phyloP scores from a whole-genome alignment of 2,329 filamentous ascomycete genomes.

The Aspergillus tanneri region DNA sequence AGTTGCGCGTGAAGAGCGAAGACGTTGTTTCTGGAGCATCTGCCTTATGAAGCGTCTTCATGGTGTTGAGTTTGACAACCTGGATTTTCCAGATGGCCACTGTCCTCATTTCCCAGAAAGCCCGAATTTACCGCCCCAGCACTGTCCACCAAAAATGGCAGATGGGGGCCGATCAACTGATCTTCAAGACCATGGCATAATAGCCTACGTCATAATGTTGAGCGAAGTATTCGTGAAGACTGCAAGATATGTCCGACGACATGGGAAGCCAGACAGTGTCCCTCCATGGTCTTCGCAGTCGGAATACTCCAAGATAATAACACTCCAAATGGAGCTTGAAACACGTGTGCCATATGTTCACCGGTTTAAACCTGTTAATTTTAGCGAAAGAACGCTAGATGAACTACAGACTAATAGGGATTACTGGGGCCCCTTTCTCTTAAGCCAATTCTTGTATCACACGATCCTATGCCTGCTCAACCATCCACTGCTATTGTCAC shows the following conservation, averaged over 20 bases:
- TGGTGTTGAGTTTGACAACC: slow-evolving; percentile 43
- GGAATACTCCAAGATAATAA: slow-evolving; percentile 53
- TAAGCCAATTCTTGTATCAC: slow-evolving; percentile 55
- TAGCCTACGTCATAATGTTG: slow-evolving; percentile 48
- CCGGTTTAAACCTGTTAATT: slow-evolving; percentile 52
- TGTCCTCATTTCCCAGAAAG: slow-evolving; percentile 44
- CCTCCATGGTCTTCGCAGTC: slow-evolving; percentile 53
- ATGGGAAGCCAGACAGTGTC: slow-evolving; percentile 45
- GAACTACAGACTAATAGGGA: slow-evolving; percentile 48
- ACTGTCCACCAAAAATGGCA: slow-evolving; percentile 22
- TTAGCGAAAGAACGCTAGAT: slow-evolving; percentile 43
- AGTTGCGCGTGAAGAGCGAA: slow-evolving; percentile 32
- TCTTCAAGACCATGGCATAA: slow-evolving; percentile 43
- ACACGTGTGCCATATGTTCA: slow-evolving; percentile 53
- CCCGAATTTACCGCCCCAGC: slow-evolving; percentile 27
- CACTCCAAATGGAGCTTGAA: slow-evolving; percentile 54
- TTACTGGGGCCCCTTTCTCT: slow-evolving; percentile 56
- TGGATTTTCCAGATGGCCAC: slow-evolving; percentile 36
- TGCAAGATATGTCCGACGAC: slow-evolving; percentile 48
- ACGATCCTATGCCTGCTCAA: slow-evolving; percentile 55
- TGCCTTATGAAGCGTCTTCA: slow-evolving; percentile 46
- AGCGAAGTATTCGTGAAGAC: slow-evolving; percentile 52
- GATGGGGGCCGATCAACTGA: slow-evolving; percentile 27
- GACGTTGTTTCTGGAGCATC: slow-evolving; percentile 46
- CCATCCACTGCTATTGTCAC: slow-evolving; percentile 54